A percentile compares a stretch with the other conserved stretches of the same genome.
These are phyloP conservation scores for Apiotrichum porosum DNA, from an alignment of 1,284 basidiomycete species.

Conservation along the genomic window DNA sequence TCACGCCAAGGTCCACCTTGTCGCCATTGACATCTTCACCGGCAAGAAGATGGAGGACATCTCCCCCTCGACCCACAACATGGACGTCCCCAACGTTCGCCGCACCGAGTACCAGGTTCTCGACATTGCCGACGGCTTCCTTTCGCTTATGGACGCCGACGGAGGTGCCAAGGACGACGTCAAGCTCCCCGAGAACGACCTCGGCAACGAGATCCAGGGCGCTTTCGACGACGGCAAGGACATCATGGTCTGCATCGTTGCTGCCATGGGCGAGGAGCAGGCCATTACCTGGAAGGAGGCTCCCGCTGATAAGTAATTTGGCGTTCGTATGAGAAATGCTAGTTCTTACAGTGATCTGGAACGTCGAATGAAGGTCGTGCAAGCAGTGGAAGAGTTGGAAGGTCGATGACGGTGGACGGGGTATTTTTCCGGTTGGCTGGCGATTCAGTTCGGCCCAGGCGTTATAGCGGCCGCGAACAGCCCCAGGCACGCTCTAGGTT, in stretches of 20 bases:
- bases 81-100: slow-evolving; percentile 94
- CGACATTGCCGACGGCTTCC: slow-evolving; percentile 81
- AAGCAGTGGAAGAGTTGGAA: too few species aligned
- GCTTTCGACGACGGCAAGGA: slow-evolving; percentile 87
- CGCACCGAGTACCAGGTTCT: slow-evolving; percentile 91
- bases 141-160: slow-evolving; percentile 88
- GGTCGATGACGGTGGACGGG: too few species aligned
- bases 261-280: slow-evolving; percentile 77
- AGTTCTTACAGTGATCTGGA: too few species aligned
- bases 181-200: slow-evolving; percentile 78
- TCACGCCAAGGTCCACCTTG: slow-evolving; percentile 98
- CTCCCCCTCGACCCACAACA: slow-evolving; percentile 68
- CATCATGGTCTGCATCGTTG: slow-evolving; percentile 71
- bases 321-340: too few species aligned
- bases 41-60: slow-evolving; percentile 97
- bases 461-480: too few species aligned
- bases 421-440: too few species aligned
- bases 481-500: too few species aligned
- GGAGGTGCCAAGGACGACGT: slow-evolving; percentile 91
- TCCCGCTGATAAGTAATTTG: slow-evolving; percentile 49
- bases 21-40: slow-evolving; percentile 97
- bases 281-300: slow-evolving; percentile 82
- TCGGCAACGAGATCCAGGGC: slow-evolving; percentile 69
- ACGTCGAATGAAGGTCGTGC: too few species aligned
- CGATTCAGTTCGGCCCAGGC: too few species aligned